These are phyloP conservation scores for Exophiala mesophila DNA, from an alignment of 2,329 filamentous ascomycete genomes.

Conservation along the genomic window DNA sequence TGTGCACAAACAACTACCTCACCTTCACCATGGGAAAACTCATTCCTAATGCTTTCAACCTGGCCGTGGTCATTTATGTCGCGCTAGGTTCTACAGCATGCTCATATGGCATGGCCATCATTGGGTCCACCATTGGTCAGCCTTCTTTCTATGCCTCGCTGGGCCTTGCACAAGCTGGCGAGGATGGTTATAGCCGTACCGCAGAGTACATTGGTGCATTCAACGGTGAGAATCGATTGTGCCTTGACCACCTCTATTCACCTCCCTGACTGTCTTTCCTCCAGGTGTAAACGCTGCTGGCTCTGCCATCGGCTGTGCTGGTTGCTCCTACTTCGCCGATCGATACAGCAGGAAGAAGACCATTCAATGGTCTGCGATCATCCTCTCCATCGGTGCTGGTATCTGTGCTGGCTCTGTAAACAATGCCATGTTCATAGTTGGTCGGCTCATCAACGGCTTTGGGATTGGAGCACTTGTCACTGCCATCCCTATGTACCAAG, in stretches of 20 bases:
- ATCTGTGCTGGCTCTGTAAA: slow-evolving; percentile 41
- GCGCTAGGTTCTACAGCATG: slow-evolving; percentile 33
- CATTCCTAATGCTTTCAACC: slow-evolving; percentile 32
- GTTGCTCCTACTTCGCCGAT: slow-evolving; percentile 39
- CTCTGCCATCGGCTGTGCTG: slow-evolving; percentile 35
- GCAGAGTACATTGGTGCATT: slow-evolving; percentile 42
- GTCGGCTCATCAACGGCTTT: slow-evolving; percentile 17
- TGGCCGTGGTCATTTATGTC: slow-evolving; percentile 33
- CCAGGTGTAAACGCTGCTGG: slow-evolving; percentile 39
- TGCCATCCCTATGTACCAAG: slow-evolving; percentile 25
- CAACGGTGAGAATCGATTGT: slow-evolving; percentile 31
- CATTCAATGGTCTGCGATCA: slow-evolving; percentile 34
- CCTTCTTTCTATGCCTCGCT: slow-evolving; percentile 43
- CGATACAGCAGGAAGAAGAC: slow-evolving; percentile 35
- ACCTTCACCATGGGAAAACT: slow-evolving; percentile 20
- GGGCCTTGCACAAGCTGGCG: slow-evolving; percentile 34
- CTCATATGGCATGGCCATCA: slow-evolving; percentile 34
- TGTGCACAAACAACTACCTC: background rate
- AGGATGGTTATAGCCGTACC: slow-evolving; percentile 40
- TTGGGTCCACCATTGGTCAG: slow-evolving; percentile 42
- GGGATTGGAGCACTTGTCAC: slow-evolving; percentile 19
- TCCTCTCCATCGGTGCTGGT: slow-evolving; percentile 29
- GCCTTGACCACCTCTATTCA: background rate
- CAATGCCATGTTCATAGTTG: slow-evolving; percentile 20
- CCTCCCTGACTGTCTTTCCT: background rate